phyloP scores from a whole-genome alignment of 805 yeast species.

The Starmerella sirachaensis region DNA sequence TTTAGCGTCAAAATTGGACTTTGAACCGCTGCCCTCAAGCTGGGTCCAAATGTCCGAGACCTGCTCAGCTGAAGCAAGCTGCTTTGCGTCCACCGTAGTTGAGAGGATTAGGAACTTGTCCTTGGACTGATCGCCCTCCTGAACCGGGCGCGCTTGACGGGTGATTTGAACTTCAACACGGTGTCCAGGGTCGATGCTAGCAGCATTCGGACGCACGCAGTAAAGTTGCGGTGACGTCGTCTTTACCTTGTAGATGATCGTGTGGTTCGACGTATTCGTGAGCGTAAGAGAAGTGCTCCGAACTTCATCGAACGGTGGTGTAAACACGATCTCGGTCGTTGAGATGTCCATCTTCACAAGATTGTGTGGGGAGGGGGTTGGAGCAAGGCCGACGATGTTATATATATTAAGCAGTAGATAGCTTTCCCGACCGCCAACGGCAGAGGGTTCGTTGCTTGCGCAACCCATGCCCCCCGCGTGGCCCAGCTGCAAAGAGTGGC shows the following conservation, averaged over 20 bases:
- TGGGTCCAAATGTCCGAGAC: slow-evolving; percentile 68
- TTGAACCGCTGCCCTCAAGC: slow-evolving; percentile 41
- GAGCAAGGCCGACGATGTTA: background rate
- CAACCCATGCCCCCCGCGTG: no score
- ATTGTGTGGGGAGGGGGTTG: background rate
- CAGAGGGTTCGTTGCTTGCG: no score
- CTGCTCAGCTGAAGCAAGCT: slow-evolving; percentile 32
- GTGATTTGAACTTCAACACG: slow-evolving; percentile 62
- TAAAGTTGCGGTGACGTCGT: slow-evolving; percentile 94
- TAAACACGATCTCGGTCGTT: slow-evolving; percentile 17
- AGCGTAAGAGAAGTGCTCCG: slow-evolving; percentile 9
- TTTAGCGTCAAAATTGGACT: slow-evolving; percentile 45
- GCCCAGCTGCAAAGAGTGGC: no score
- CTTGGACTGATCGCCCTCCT: slow-evolving; percentile 62
- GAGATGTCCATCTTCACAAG: slow-evolving; percentile 14
- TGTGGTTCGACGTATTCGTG: slow-evolving; percentile 43
- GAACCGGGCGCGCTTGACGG: slow-evolving; percentile 75
- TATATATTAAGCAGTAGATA: no score
- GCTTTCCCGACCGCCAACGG: no score
- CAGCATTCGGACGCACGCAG: slow-evolving; percentile 93
- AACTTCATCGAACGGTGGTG: slow-evolving; percentile 17
- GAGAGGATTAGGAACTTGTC: slow-evolving; percentile 89
- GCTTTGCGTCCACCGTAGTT: slow-evolving; percentile 53
- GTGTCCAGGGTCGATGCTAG: slow-evolving; percentile 63
- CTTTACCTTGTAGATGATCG: slow-evolving; percentile 86